Evolutionary conservation across 1,284 basidiomycete species (phyloP), one percentile per base, ranked within the genome.

Genomic region (Puccinia coronata): DNA sequence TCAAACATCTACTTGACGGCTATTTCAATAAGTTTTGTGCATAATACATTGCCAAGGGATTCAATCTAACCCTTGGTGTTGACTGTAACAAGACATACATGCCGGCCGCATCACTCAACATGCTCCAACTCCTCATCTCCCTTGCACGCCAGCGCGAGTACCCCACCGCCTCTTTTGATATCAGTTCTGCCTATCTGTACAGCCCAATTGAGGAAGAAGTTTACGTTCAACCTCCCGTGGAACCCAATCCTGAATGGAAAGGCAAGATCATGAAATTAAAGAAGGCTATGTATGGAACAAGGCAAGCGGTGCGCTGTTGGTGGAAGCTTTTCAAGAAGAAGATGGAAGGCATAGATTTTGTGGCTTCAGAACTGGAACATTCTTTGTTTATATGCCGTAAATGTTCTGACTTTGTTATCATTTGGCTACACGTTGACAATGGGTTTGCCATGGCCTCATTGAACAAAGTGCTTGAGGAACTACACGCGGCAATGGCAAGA

Each of bases 161-260:
- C 55, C 73, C 51, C 1, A 31, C 36, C 1, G 23, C 41, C n/a
- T 41, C 36, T 43, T 75, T 75, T 75, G 55, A 63, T 75, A 25
- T 75, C 28, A 31, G 61, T 25, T 55, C 73, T 8, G 73, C 73
- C 11, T 75, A 75, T 25, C 34, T 75, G 4, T 23, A 75, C 39
- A 25, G 25, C 8, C 73, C 57, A 1, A 75, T 75, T 43, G 73
- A 75, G 16, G n/a, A n/a, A n/a, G n/a, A n/a, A n/a, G n/a, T n/a
- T n/a, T n/a, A n/a, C n/a, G n/a, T n/a, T n/a, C n/a, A 25, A 75
- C 25, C 55, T 61, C 5, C 28, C 59, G 2, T 74, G 71, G 71
- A 36, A 57, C n/a, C 16, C n/a, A 39, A 31, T 53, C 1, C 71
- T 34, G 8, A 31, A 53, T 16, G 51, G 51, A 11, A 5, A 14